A percentile compares a stretch with the other conserved stretches of the same genome.
These are phyloP conservation scores for Apiotrichum mycotoxinovorans DNA, from an alignment of 1,284 basidiomycete species.

Conservation along the genomic window DNA sequence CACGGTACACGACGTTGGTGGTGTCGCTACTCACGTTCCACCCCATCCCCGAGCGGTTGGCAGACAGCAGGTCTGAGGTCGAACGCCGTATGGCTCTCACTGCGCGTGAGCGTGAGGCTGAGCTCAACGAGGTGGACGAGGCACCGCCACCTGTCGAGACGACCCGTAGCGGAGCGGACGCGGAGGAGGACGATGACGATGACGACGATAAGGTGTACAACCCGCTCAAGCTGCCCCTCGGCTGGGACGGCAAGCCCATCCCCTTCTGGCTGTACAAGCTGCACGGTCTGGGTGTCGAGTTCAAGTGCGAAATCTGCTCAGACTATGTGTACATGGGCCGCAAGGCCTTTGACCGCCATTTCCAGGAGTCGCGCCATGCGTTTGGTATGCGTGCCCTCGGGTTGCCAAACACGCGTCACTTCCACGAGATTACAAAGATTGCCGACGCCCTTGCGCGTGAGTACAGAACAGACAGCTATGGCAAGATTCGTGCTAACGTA, in stretches of 20 bases:
- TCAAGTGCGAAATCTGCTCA: slow-evolving; percentile 96
- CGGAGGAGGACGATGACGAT: slow-evolving; percentile 70
- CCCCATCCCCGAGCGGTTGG: slow-evolving; percentile 64
- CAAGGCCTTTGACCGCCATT: slow-evolving; percentile 48
- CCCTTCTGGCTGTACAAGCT: slow-evolving; percentile 99
- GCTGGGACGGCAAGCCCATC: slow-evolving; percentile 98
- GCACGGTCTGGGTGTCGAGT: slow-evolving; percentile 95
- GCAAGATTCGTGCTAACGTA: neutral
- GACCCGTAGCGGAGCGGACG: slow-evolving; percentile 51
- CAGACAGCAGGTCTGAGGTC: slow-evolving; percentile 89
- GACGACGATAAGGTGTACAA: slow-evolving; percentile 97
- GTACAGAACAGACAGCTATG: slow-evolving; percentile 55
- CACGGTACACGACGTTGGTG: slow-evolving; percentile 68
- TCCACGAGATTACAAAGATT: slow-evolving; percentile 96
- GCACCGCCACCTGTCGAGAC: slow-evolving; percentile 57
- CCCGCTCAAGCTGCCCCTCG: slow-evolving; percentile 91
- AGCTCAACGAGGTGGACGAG: slow-evolving; percentile 75
- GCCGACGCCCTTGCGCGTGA: slow-evolving; percentile 78
- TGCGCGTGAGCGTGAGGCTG: slow-evolving; percentile 90
- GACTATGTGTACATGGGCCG: slow-evolving; percentile 90
- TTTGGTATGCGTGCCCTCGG: slow-evolving; percentile 98
- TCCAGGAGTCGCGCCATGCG: slow-evolving; percentile 86
- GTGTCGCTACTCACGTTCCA: slow-evolving; percentile 61
- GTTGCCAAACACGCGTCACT: slow-evolving; percentile 96
- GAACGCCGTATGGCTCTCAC: slow-evolving; percentile 95